Evolutionary conservation across 352 stramenopile species (phyloP), one percentile per base, ranked within the genome.

Genomic region (Peronospora farinosa): DNA sequence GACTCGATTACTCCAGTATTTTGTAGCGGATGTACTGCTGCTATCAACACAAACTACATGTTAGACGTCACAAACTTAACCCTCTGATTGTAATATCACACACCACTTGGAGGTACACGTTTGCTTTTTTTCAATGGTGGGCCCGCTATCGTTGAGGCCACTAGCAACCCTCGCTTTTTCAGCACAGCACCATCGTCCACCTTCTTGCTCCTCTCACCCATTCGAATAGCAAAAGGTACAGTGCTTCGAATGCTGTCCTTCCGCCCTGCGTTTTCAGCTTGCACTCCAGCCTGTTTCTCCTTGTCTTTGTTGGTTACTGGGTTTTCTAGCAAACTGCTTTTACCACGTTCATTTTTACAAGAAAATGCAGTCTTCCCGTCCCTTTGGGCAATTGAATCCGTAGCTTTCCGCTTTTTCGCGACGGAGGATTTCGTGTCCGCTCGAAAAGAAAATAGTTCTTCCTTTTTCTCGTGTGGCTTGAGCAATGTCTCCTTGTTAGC

Each of bases 361-460:
- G 51, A 37, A 13, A 62, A 50, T 2, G 6, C n/a, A 11, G 35
- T 31, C 2, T 42, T 55, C 17, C n/a, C 47, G 16, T 44, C 31
- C 15, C 57, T 19, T 7, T 39, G 44, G 27, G 33, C 19, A n/a
- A 37, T 12, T 5, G 27, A 23, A 39, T 57, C 52, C 1, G 27
- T 12, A 25, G 47, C 30, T 30, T 66, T 72, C 5, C 59, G 44
- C 40, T 72, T 72, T 41, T 66, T 69, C 6, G 59, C 32, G 11
- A 28, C 12, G 6, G 47, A 65, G 13, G 47, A 58, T 7, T 65
- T 58, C 2, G 48, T 64, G 9, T 55, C 51, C 10, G 47, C 54
- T 38, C 59, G 54, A 48, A 65, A 52, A 54, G 47, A 16, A 57
- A 66, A 47, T 15, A 30, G 40, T 4, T 53, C 12, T n/a, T 5